Conservation (phyloP, 345 rosid species). For the Eucalyptus cloeziana region DNA sequence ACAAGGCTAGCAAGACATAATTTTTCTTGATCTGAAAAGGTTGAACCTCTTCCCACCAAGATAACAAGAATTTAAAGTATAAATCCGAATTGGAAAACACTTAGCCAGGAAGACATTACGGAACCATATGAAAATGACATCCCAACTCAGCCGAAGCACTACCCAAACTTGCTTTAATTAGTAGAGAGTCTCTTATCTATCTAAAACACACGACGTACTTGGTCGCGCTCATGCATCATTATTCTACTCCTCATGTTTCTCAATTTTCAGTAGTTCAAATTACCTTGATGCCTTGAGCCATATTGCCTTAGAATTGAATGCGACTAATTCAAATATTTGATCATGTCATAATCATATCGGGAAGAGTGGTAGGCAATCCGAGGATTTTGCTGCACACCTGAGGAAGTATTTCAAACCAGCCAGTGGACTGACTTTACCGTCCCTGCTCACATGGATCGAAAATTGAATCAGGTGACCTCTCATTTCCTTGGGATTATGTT, state of each 20-base stretch:
- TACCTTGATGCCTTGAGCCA: neutral
- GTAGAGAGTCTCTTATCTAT: too few relatives aligned
- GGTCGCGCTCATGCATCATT: too few relatives aligned
- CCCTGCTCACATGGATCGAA: conserved; percentile 23
- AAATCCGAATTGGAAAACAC: too few relatives aligned
- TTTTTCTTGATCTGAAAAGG: too few relatives aligned
- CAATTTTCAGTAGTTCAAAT: neutral
- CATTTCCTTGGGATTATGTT: conserved; percentile 1
- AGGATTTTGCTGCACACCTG: conserved; percentile 60
- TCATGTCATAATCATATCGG: conserved; percentile 42
- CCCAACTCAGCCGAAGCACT: too few relatives aligned
- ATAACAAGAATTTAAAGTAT: too few relatives aligned
- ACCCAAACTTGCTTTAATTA: too few relatives aligned
- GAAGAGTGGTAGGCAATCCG: conserved; percentile 45
- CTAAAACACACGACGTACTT: too few relatives aligned
- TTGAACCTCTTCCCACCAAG: too few relatives aligned
- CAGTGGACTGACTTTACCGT: conserved; percentile 23
- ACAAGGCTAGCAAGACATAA: too few relatives aligned
- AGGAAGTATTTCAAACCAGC: conserved; percentile 38
- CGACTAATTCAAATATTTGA: neutral
- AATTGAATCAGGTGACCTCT: conserved; percentile 47
- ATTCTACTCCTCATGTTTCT: neutral
- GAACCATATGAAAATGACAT: too few relatives aligned
- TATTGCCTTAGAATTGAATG: neutral
- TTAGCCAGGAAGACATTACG: too few relatives aligned